phyloP scores from a whole-genome alignment of 2,329 filamentous ascomycete genomes.

The Pseudogymnoascus sp. region DNA sequence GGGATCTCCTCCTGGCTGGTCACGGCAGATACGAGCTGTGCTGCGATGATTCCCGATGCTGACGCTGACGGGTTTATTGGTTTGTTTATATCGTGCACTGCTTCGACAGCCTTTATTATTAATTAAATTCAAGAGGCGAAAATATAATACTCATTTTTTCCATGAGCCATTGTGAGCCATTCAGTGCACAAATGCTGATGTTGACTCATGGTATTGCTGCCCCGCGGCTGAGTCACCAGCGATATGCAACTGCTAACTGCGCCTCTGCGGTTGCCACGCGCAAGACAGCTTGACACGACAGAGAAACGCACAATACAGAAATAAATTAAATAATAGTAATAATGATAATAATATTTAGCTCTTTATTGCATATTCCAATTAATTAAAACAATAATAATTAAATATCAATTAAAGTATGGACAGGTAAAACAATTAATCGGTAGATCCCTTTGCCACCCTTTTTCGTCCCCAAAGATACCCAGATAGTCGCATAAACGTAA shows the following conservation, averaged over 20 bases:
- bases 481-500: constrained; percentile 20
- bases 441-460: constrained; percentile 15
- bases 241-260: neutral
- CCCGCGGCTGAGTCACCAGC: constrained; percentile 3
- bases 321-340: constrained; percentile 10
- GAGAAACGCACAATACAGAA: constrained; percentile 5
- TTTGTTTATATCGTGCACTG: neutral
- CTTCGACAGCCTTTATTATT: constrained; percentile 1
- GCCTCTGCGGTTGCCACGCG: constrained; percentile 26
- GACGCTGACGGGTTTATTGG: neutral
- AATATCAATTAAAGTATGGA: neutral
- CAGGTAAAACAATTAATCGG: neutral
- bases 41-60: neutral
- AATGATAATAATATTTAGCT: neutral
- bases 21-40: constrained; percentile 4
- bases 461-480: constrained; percentile 25
- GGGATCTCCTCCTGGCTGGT: neutral
- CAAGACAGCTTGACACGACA: constrained; percentile 7
- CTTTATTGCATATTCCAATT: neutral
- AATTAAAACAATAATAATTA: neutral
- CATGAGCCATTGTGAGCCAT: constrained; percentile 16
- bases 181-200: constrained; percentile 16
- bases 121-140: neutral
- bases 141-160: neutral
- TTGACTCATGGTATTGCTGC: constrained; percentile 6